Percentiles rank a stretch among this genome's conserved stretches.
Evolutionary conservation across 2,329 filamentous ascomycete species (phyloP).

Genomic region (Diaporthe citriasiana): DNA sequence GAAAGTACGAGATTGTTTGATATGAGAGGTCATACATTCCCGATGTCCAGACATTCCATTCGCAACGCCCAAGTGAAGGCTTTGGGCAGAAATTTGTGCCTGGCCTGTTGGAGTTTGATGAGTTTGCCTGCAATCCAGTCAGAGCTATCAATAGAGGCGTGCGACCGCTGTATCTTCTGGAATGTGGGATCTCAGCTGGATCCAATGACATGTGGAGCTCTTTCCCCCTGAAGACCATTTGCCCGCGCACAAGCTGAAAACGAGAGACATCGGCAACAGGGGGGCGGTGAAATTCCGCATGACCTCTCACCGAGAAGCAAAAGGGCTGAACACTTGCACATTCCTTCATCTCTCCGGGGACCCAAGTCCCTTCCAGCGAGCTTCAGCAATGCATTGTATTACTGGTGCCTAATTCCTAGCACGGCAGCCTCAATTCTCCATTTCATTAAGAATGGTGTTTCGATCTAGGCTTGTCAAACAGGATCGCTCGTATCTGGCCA

Average conservation of each 20-base stretch:
- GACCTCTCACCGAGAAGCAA: conserved; percentile 33
- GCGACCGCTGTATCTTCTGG: conserved; percentile 4
- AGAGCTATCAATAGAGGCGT: neutral
- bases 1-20: conserved; percentile 5
- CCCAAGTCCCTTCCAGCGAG: neutral
- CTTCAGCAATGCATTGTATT: neutral
- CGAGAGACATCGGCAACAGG: conserved; percentile 19
- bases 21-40: conserved; percentile 10
- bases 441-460: conserved; percentile 7
- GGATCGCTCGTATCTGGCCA: conserved; percentile 25
- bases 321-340: conserved; percentile 31
- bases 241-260: conserved; percentile 24
- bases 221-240: neutral
- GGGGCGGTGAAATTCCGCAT: conserved; percentile 35
- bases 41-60: conserved; percentile 4
- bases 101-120: conserved; percentile 16
- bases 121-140: neutral
- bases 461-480: conserved; percentile 32
- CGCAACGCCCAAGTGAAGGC: neutral
- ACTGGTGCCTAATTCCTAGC: conserved; percentile 12
- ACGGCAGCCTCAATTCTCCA: conserved; percentile 17
- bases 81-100: conserved; percentile 12
- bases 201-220: conserved; percentile 1
- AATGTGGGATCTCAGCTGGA: conserved; percentile 17
- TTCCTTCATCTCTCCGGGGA: conserved; percentile 20